Evolutionary conservation across 108 stramenopile species (phyloP).

Genomic region (Cylindrotheca fusiformis): DNA sequence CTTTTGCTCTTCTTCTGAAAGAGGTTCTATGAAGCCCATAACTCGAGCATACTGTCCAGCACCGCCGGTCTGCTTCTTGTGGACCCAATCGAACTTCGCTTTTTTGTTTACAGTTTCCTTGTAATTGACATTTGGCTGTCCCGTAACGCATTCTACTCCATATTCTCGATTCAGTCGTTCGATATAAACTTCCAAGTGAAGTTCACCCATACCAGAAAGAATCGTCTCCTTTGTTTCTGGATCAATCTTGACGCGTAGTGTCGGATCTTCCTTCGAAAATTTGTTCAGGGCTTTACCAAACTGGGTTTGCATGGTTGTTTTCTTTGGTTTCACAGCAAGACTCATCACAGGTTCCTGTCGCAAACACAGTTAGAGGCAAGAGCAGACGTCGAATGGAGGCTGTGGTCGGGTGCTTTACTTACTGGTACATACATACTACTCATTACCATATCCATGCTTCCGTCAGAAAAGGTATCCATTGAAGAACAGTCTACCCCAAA

Average conservation of each 20-base stretch:
- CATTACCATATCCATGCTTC: conserved; percentile 85
- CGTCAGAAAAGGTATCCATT: conserved; percentile 99
- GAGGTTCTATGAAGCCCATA: conserved; percentile 94
- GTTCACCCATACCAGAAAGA: conserved; percentile 99
- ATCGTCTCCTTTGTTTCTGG: conserved; percentile 95
- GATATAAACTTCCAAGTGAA: conserved; percentile 98
- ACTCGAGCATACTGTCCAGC: conserved; percentile 97
- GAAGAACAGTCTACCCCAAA: conserved; percentile 98
- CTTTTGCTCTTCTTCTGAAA: conserved; percentile 82
- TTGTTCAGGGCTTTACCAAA: conserved; percentile 94
- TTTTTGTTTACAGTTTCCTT: conserved; percentile 92
- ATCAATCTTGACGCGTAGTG: conserved; percentile 92
- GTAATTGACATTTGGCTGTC: conserved; percentile 97
- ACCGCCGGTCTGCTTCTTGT: conserved; percentile 99
- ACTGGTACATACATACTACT: conserved; percentile 94
- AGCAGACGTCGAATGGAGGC: no score
- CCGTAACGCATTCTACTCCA: conserved; percentile 87
- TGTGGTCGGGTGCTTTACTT: no score
- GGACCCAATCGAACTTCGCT: conserved; percentile 91
- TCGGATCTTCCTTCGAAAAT: conserved; percentile 99
- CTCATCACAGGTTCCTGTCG: conserved; percentile 93
- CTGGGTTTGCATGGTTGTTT: conserved; percentile 71
- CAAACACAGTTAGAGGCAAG: background rate
- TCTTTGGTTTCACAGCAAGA: conserved; percentile 91
- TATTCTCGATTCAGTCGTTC: conserved; percentile 99